These are phyloP conservation scores for Cucumis sativus DNA, from an alignment of 306 rosid genomes.

Conservation along the genomic window DNA sequence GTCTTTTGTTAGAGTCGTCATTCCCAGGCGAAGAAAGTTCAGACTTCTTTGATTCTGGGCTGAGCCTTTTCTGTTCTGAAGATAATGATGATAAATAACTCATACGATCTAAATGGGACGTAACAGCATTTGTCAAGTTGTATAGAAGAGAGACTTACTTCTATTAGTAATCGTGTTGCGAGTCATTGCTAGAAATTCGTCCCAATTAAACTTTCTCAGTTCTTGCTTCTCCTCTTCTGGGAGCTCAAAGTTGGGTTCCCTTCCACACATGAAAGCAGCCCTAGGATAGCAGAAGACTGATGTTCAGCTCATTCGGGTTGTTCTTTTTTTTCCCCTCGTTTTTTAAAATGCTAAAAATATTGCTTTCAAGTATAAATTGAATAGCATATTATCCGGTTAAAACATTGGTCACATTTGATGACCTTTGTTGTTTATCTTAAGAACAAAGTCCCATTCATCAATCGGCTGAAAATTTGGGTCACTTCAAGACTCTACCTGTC, in stretches of 20 bases:
- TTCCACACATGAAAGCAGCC: slow-evolving; percentile 98
- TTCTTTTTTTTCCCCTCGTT: background rate
- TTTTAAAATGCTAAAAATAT: background rate
- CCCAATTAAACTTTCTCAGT: slow-evolving; percentile 64
- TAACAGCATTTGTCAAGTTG: background rate
- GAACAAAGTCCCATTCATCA: background rate
- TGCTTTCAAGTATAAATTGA: background rate
- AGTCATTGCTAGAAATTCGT: slow-evolving; percentile 71
- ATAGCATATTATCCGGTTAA: no score
- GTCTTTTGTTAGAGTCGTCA: background rate
- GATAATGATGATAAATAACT: background rate
- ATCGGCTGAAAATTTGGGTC: background rate
- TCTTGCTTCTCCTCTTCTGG: slow-evolving; percentile 64
- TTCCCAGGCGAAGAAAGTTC: background rate
- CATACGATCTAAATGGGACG: background rate
- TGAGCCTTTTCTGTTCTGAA: slow-evolving; percentile 3
- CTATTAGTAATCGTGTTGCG: slow-evolving; percentile 59
- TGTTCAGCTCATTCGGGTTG: background rate
- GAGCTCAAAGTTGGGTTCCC: slow-evolving; percentile 93
- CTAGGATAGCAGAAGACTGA: slow-evolving; percentile 16
- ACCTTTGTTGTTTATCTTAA: no score
- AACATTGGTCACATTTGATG: no score
- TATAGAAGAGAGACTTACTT: slow-evolving; percentile 28
- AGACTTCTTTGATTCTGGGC: background rate
- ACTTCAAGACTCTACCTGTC: slow-evolving; percentile 41